Evolutionary conservation across 2,329 filamentous ascomycete genomes (phyloP), one percentile per base, ranked within the genome.

Genomic region (Microdochium trichocladiopsis): DNA sequence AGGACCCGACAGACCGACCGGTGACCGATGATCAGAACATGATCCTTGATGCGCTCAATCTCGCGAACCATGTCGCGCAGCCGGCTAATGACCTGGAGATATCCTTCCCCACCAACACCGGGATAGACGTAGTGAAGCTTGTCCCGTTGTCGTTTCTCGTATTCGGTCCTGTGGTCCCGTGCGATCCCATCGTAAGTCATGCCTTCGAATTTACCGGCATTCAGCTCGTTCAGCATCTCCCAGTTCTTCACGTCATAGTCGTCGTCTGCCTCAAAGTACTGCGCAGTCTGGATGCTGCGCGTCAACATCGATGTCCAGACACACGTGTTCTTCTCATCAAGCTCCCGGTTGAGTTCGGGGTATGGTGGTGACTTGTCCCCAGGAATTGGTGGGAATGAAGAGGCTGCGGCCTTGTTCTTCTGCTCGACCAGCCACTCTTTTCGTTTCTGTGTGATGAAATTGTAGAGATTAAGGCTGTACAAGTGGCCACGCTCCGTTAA

Each of bases 251-350:
- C 86, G 59, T 97, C 94, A 66, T 93, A 96, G 51, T 96, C 90
- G 22, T 97, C 93, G 58, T 97, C 94, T 0, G 75, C 78, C 59
- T 95, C 88, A 67, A 97, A 99, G 67, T 88, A 87, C 57, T 94
- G 84, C 0, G 88, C 91, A 1, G 92, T 95, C 64, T 96, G 84
- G 50, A 94, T 86, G 55, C 89, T 91, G 57, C 94, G 88, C 66
- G 88, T 87, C 57, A 99, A 81, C 93, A 97, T 97, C 2, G 90
- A 95, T 0, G 93, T 96, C 94, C 94, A 99, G 16, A 99, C 90
- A 68, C 94, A 99, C 66, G 96, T 97, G 66, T 90, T 90, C 74
- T 96, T 95, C 63, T 88, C 80, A 25, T 87, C 82, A 25, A 84
- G 73, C 49, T 86, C 84, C 49, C 78, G 78, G 56, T 83, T 79